Evolutionary conservation across 2,329 filamentous ascomycete species (phyloP), one percentile per base, ranked within the genome.

Genomic region (Raffaelea albimanens): DNA sequence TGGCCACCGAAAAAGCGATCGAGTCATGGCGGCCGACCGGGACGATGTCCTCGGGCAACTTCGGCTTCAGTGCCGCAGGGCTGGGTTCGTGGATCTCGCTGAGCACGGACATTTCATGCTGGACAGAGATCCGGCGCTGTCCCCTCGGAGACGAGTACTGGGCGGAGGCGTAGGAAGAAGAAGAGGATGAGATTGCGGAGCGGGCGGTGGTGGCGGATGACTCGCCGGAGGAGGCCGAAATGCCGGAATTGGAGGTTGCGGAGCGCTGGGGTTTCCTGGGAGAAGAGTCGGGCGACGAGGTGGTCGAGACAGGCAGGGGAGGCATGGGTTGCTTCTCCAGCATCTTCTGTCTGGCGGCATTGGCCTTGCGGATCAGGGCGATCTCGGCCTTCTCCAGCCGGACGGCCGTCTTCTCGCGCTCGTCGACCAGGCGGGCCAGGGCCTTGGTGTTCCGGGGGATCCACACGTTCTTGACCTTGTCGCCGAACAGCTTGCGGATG

Each of bases 361-460:
- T 87, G 9, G 84, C 84, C 41, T 80, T 71, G 53, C 82, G 82
- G 61, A 96, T 86, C 5, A 96, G 73, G 54, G 83, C 80, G 25
- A 89, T 85, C 65, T 96, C 88, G 14, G 87, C 88, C 50, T 70
- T 78, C 62, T 97, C 91, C 3, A 97, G 76, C 57, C 87, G 84
- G 63, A 85, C 78, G 1, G 88, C 83, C 4, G 78, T 76, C 47
- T 81, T 75, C 56, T 94, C 81, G 33, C 91, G 80, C 50, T 91
- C 80, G 46, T 84, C 74, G 13, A 95, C 85, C 45, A 89, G 72
- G 18, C 89, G 76, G 50, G 87, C 80, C n/a, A 97, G 68, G 39
- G 85, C 75, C 44, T 80, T 78, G 7, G 80, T 82, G 57, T 93
- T 82, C 8, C 80, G 83, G 1, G 81, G 80, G 29, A 95, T 76